Base-by-base conservation (phyloP, 1,284 basidiomycete species). In the Mycena sp. region DNA sequence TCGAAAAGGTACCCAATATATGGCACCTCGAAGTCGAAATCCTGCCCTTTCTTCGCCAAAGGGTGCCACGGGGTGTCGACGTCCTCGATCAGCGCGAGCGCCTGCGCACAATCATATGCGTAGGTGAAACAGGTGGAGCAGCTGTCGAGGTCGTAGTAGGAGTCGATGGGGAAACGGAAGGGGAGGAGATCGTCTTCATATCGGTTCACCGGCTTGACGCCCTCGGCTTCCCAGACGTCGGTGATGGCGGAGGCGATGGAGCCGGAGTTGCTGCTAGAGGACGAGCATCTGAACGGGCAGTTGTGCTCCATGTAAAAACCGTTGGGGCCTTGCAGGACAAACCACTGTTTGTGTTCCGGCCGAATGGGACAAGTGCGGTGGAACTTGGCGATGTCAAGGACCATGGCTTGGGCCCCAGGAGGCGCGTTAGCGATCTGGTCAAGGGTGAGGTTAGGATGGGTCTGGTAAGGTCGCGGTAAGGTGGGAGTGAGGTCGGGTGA, bases 401-500 rank as follows among this genome's bases (percentile, higher is more conserved):
- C 74, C 6, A 72, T 73, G 1, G 74, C 78, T 58, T 77, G 74
- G 0, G 74, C 62, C 0, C 78, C 76, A 1, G 62, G 60, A 16
- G 76, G 77, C 10, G 76, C 73, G 6, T 43, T 49, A 2, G 75
- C 69, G 1, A 79, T 59, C 76, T 78, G 32, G n/a, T n/a, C n/a
- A n/a, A n/a, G n/a, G n/a, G n/a, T n/a, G n/a, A n/a, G n/a, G n/a
- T n/a, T n/a, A n/a, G n/a, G n/a, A n/a, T n/a, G n/a, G n/a, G n/a
- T n/a, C n/a, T n/a, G n/a, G n/a, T n/a, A n/a, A n/a, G n/a, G n/a
- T n/a, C n/a, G n/a, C n/a, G n/a, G n/a, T n/a, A n/a, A n/a, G n/a
- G n/a, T n/a, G n/a, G n/a, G n/a, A n/a, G n/a, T n/a, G n/a, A n/a
- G n/a, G n/a, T n/a, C n/a, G n/a, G n/a, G n/a, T n/a, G n/a, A n/a